phyloP scores from a whole-genome alignment of 179 eudicot species.

The Sideroxylon spinosum region DNA sequence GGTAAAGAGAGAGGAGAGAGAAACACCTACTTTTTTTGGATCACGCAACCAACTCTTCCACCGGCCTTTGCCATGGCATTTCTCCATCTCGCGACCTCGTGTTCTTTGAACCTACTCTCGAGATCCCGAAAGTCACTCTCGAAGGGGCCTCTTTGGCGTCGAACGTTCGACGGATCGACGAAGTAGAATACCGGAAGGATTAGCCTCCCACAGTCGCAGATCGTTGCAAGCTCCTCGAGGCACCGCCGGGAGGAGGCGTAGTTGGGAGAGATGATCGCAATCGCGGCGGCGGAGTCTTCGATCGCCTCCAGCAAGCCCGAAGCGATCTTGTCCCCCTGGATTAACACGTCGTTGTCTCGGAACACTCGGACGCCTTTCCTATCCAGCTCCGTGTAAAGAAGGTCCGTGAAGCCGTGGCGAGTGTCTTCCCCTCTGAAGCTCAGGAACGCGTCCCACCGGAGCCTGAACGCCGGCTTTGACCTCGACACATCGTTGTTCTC shows the following conservation, averaged over 20 bases:
- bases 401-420: conserved; percentile 14
- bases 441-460: conserved; percentile 28
- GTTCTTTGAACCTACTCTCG: background rate
- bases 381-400: conserved; percentile 15
- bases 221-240: conserved; percentile 31
- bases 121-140: conserved; percentile 14
- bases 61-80: conserved; percentile 33
- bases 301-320: conserved; percentile 26
- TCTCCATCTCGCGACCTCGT: conserved; percentile 28
- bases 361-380: conserved; percentile 18
- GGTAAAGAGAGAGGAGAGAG: background rate
- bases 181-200: conserved; percentile 34
- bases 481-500: background rate
- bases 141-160: conserved; percentile 22
- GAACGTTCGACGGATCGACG: conserved; percentile 31
- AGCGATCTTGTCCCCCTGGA: conserved; percentile 19
- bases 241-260: conserved; percentile 35
- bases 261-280: conserved; percentile 27
- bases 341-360: conserved; percentile 23
- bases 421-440: conserved; percentile 31
- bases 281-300: conserved; percentile 25
- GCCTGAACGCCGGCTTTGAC: conserved; percentile 11
- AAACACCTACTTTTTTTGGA: conserved; percentile 17
- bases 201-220: conserved; percentile 20
- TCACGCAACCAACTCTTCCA: conserved; percentile 32